phyloP scores from a whole-genome alignment of 1,139 yeast genomes.

The Nakaseomyces bracarensis region DNA sequence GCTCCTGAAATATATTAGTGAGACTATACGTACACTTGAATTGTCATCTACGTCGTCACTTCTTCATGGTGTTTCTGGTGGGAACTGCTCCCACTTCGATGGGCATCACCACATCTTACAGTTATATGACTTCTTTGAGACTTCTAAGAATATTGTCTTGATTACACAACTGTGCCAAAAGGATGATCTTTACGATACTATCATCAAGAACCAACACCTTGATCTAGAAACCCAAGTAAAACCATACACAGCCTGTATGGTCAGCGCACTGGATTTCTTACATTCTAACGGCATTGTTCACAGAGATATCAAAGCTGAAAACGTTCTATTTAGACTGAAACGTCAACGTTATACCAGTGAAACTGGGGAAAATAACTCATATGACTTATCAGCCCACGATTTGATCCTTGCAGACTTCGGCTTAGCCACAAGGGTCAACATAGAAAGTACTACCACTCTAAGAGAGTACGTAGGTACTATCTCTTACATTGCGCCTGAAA shows the following conservation, averaged over 20 bases:
- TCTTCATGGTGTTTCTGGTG: slow-evolving; percentile 4
- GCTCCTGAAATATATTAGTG: slow-evolving; percentile 22
- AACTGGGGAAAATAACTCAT: slow-evolving; percentile 11
- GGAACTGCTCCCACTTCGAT: slow-evolving; percentile 19
- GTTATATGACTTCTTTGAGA: slow-evolving; percentile 62
- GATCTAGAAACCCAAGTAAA: slow-evolving; percentile 42
- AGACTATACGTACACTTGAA: slow-evolving; percentile 22
- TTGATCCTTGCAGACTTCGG: slow-evolving; percentile 71
- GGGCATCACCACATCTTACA: slow-evolving; percentile 55
- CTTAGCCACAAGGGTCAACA: slow-evolving; percentile 29
- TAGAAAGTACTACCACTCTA: slow-evolving; percentile 26
- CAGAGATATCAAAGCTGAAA: slow-evolving; percentile 85
- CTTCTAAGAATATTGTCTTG: slow-evolving; percentile 48
- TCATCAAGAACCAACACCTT: slow-evolving; percentile 41
- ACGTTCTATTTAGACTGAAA: slow-evolving; percentile 46
- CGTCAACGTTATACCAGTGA: slow-evolving; percentile 7
- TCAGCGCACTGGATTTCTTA: slow-evolving; percentile 56
- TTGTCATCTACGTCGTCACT: slow-evolving; percentile 8
- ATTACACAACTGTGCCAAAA: slow-evolving; percentile 63
- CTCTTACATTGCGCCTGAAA: slow-evolving; percentile 71
- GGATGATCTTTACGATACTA: slow-evolving; percentile 59
- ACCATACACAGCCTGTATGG: slow-evolving; percentile 37
- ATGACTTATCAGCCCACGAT: slow-evolving; percentile 36
- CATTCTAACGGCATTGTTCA: slow-evolving; percentile 72
- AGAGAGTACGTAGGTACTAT: slow-evolving; percentile 55